phyloP scores from a whole-genome alignment of 495 filamentous ascomycete genomes.

The Aspergillus funiculosus region DNA sequence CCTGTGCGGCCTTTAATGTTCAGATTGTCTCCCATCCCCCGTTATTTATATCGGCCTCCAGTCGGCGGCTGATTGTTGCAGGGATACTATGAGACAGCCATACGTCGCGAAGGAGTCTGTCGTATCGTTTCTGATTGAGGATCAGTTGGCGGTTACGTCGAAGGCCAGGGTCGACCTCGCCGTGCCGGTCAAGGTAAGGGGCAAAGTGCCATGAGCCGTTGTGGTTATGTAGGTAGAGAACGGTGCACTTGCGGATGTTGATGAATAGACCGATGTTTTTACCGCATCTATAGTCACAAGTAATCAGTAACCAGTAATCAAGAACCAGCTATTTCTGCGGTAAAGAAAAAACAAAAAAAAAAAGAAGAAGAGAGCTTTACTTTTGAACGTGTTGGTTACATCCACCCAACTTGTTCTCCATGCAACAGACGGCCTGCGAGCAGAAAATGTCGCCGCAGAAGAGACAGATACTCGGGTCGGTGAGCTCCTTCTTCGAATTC shows the following conservation, averaged over 20 bases:
- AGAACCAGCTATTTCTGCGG: no score
- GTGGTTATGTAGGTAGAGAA: constrained; percentile 75
- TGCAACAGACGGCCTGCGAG: constrained; percentile 87
- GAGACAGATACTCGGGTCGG: constrained; percentile 84
- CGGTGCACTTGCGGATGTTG: constrained; percentile 89
- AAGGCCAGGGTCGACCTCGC: constrained; percentile 83
- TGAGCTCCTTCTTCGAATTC: constrained; percentile 81
- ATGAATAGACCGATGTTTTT: constrained; percentile 85
- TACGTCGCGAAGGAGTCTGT: constrained; percentile 73
- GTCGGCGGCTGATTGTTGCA: constrained; percentile 78
- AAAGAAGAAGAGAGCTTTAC: constrained; percentile 46
- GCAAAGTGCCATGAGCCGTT: constrained; percentile 80
- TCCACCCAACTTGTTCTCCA: constrained; percentile 68
- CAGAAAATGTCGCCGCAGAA: constrained; percentile 97
- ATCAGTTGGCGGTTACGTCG: constrained; percentile 79
- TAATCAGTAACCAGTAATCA: no score
- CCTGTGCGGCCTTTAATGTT: neutral
- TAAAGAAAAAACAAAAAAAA: neutral
- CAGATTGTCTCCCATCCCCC: constrained; percentile 94
- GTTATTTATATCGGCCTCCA: constrained; percentile 92
- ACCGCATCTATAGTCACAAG: constrained; percentile 60
- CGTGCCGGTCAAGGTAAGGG: constrained; percentile 92
- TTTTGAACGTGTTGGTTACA: constrained; percentile 83
- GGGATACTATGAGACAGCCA: constrained; percentile 86
- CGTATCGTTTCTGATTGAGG: constrained; percentile 88